phyloP scores from a whole-genome alignment of 257 asterid species.

The Solanum chmielewskii region DNA sequence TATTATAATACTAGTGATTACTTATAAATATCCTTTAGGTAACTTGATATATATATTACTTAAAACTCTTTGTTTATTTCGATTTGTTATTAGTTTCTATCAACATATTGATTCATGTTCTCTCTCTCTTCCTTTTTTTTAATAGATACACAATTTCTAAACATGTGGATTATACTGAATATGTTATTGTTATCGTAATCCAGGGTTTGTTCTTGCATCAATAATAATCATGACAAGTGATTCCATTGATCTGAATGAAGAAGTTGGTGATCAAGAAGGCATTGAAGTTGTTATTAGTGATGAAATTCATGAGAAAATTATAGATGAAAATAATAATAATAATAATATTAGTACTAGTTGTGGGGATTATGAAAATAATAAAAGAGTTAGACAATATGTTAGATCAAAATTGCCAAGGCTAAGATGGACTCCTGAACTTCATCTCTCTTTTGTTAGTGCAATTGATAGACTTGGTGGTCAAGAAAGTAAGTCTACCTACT shows the following conservation, averaged over 20 bases:
- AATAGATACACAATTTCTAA: not conserved
- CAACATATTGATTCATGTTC: not conserved
- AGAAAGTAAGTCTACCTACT: constrained; percentile 54
- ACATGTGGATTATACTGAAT: not conserved
- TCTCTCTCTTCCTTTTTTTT: not conserved
- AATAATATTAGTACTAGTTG: constrained; percentile 2
- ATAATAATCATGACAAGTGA: not conserved
- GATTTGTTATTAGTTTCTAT: not conserved
- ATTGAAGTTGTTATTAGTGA: constrained; percentile 6
- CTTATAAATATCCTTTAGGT: not conserved
- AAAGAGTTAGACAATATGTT: constrained; percentile 46
- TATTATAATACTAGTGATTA: not conserved
- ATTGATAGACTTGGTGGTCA: constrained; percentile 91
- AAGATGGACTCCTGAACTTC: constrained; percentile 94
- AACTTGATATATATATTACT: not conserved
- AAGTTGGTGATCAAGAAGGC: constrained; percentile 13
- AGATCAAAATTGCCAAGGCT: constrained; percentile 89
- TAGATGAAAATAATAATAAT: not conserved
- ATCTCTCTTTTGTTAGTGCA: constrained; percentile 78
- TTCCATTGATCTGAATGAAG: constrained; percentile 60
- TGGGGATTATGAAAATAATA: not conserved
- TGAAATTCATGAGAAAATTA: constrained; percentile 7
- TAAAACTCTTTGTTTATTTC: not conserved
- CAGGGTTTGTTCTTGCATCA: not conserved
- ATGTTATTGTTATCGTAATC: not conserved